Evolutionary conservation across 2,329 filamentous ascomycete species (phyloP), one percentile per base, ranked within the genome.

Genomic region (Nemania serpens): DNA sequence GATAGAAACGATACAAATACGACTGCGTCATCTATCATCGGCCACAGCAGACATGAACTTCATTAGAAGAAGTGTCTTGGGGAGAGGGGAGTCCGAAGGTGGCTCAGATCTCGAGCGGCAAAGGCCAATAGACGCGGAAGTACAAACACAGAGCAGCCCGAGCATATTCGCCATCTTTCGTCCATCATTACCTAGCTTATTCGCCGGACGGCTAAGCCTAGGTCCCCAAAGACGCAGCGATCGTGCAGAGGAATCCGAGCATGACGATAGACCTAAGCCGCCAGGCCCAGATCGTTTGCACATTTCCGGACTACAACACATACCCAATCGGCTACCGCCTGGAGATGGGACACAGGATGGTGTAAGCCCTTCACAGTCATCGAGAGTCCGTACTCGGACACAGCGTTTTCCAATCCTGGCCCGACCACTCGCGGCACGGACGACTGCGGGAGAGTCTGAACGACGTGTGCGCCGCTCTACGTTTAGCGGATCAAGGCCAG

Each of bases 191-290:
- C 63, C 63, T 25, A 29, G 53, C 17, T 49, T 68, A 17, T 64
- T 69, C 54, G 63, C 62, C 5, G 58, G 66, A 33, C 66, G 62
- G 37, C 39, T 52, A 15, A 56, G 48, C 45, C 49, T 36, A 13
- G 61, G 63, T 48, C 22, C 59, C 55, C 49, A 66, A 65, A 37
- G 50, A 58, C 58, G 59, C 36, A 48, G 49, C 18, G 13, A 34
- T 22, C 53, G 45, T 41, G 57, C 61, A 42, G 36, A 62, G 7
- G 58, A 59, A 37, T 13, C 66, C 46, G 72, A 71, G 20, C 74
- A 73, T 20, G 75, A 79, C 17, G 75, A 79, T 48, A 80, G 77
- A 18, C 81, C 81, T 36, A 85, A 85, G 68, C 78, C 79, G 1
- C 79, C 59, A 43, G 29, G 48, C 37, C 51, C 81, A 2, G 78